A percentile compares a stretch with the other conserved stretches of the same genome.
Conservation (phyloP, 805 yeast genomes). For the Ogataea dorogensis region DNA sequence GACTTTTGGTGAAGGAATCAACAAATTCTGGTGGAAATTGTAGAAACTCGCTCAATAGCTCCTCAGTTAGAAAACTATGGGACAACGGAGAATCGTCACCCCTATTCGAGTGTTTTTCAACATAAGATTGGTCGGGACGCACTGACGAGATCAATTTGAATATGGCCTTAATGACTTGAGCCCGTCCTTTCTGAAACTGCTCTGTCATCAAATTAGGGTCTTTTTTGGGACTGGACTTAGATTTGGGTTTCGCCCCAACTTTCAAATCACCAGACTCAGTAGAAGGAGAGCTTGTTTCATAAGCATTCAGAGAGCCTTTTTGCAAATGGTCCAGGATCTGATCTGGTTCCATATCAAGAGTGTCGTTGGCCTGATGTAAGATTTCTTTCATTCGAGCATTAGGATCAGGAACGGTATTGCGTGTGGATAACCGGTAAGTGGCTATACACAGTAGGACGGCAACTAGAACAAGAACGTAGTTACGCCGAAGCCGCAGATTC, state of each 20-base stretch:
- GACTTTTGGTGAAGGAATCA: slow-evolving; percentile 42
- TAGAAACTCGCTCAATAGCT: slow-evolving; percentile 28
- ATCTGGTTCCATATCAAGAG: slow-evolving; percentile 13
- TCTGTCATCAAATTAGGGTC: slow-evolving; percentile 8
- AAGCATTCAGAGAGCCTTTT: slow-evolving; percentile 7
- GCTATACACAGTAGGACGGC: slow-evolving; percentile 4
- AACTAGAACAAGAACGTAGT: slow-evolving; percentile 7
- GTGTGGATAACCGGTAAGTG: slow-evolving; percentile 4
- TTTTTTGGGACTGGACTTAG: too few species aligned
- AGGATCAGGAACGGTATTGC: slow-evolving; percentile 1
- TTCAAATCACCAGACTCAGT: not conserved
- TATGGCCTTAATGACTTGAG: slow-evolving; percentile 22
- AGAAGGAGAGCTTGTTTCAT: not conserved
- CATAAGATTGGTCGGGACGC: slow-evolving; percentile 16
- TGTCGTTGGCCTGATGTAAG: slow-evolving; percentile 9
- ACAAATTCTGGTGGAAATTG: slow-evolving; percentile 44
- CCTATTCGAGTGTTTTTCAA: slow-evolving; percentile 12
- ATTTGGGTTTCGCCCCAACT: slow-evolving; percentile 1
- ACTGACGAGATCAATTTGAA: slow-evolving; percentile 22
- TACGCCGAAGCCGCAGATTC: slow-evolving; percentile 7
- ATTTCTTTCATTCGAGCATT: slow-evolving; percentile 12
- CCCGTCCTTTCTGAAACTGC: slow-evolving; percentile 16
- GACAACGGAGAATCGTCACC: slow-evolving; percentile 16
- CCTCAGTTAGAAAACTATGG: slow-evolving; percentile 15
- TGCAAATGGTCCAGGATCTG: slow-evolving; percentile 11